phyloP scores from a whole-genome alignment of 2,329 filamentous ascomycete genomes.

The Trichoderma sp. region DNA sequence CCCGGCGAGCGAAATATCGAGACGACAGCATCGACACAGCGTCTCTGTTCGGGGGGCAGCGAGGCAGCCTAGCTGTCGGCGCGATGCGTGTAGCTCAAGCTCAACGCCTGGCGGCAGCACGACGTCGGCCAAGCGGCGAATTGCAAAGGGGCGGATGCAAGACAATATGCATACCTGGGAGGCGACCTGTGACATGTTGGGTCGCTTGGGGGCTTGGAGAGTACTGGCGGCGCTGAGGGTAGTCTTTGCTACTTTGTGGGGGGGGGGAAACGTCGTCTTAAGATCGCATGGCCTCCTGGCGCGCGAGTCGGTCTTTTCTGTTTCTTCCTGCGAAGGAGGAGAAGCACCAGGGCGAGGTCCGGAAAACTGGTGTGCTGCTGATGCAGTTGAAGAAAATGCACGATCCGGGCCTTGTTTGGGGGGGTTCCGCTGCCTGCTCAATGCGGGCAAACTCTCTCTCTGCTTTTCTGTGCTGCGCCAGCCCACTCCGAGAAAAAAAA shows the following conservation, averaged over 20 bases:
- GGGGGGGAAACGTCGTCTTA: constrained; percentile 30
- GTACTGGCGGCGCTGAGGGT: constrained; percentile 35
- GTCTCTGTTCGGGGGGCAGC: not conserved
- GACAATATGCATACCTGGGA: constrained; percentile 46
- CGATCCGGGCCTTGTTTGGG: constrained; percentile 13
- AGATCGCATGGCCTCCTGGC: constrained; percentile 38
- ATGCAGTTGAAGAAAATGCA: constrained; percentile 24
- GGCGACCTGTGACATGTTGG: constrained; percentile 59
- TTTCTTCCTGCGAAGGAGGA: constrained; percentile 12
- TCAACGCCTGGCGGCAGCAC: not conserved
- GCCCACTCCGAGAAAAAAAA: constrained; percentile 24
- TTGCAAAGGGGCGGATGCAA: not conserved
- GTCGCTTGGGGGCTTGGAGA: constrained; percentile 40
- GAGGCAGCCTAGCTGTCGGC: not conserved
- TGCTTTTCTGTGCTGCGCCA: constrained; percentile 9
- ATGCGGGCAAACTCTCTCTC: constrained; percentile 10
- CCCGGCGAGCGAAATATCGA: not conserved
- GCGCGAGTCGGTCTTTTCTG: constrained; percentile 18
- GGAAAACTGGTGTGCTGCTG: constrained; percentile 20
- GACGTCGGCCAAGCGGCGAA: constrained; percentile 1
- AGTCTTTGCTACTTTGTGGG: constrained; percentile 31
- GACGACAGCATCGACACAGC: not conserved
- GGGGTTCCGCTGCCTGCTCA: constrained; percentile 8
- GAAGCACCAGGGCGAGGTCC: constrained; percentile 9
- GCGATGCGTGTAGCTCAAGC: not conserved